These are phyloP conservation scores for Plasmodium reichenowi DNA, from an alignment of 169 alveolate genomes.

Conservation along the genomic window DNA sequence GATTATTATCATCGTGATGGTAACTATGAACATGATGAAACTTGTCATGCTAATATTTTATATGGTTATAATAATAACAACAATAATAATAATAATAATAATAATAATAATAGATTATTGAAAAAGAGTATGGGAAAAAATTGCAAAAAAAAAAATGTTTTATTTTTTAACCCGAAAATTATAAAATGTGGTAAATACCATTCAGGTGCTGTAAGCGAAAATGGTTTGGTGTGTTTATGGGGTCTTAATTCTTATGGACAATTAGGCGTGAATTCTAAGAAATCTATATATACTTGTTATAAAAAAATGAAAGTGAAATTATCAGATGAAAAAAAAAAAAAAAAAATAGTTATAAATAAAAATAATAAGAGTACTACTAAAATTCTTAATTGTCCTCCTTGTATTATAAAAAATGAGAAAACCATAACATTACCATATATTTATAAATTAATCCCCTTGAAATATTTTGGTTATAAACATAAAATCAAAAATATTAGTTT, in stretches of 20 bases:
- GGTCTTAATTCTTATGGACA: slow-evolving; percentile 62
- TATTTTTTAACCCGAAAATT: slow-evolving; percentile 17
- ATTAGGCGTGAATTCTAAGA: slow-evolving; percentile 33
- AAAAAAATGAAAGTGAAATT: slow-evolving; percentile 1
- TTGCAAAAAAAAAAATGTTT: no score
- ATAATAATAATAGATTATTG: background rate
- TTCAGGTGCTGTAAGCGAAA: slow-evolving; percentile 55
- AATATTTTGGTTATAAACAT: slow-evolving; percentile 50
- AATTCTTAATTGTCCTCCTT: background rate
- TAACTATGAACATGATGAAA: no score
- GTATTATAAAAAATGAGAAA: slow-evolving; percentile 7
- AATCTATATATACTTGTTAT: slow-evolving; percentile 48
- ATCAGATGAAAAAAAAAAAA: background rate
- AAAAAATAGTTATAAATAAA: no score
- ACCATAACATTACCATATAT: slow-evolving; percentile 40
- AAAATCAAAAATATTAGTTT: slow-evolving; percentile 57
- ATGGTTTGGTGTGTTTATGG: slow-evolving; percentile 65
- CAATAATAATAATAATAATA: slow-evolving; percentile 1
- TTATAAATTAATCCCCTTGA: slow-evolving; percentile 33
- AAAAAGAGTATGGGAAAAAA: no score
- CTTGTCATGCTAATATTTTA: background rate
- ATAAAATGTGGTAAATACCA: slow-evolving; percentile 61
- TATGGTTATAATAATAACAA: background rate
- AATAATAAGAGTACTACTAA: background rate
- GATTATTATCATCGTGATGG: no score